These are phyloP conservation scores for Antitrichia curtipendula DNA, from an alignment of 225 moss, liverwort and hornwort species.

Conservation along the genomic window DNA sequence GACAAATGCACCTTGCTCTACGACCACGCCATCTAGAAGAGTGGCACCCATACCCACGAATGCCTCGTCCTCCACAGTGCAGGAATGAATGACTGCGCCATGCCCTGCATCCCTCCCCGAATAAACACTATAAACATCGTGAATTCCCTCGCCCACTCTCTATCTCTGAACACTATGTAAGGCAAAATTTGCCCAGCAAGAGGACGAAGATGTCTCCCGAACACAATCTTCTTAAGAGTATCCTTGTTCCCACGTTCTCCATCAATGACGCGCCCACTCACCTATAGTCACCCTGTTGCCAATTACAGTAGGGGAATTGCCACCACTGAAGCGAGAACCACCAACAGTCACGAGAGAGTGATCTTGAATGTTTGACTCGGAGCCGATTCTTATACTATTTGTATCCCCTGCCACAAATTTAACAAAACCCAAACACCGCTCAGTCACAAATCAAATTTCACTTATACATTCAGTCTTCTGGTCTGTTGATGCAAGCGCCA, in stretches of 20 bases:
- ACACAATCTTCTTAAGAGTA: neutral
- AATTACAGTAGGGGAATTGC: constrained; percentile 50
- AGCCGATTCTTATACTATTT: constrained; percentile 64
- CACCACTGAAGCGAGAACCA: constrained; percentile 48
- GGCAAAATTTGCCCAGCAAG: neutral
- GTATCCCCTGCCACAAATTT: constrained; percentile 52
- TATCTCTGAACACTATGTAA: neutral
- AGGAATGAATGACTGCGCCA: constrained; percentile 71
- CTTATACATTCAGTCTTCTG: neutral
- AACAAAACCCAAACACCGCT: neutral
- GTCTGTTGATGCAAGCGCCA: neutral
- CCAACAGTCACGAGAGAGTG: constrained; percentile 70
- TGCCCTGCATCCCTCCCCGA: constrained; percentile 43
- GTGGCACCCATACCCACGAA: constrained; percentile 95
- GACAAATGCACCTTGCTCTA: constrained; percentile 79
- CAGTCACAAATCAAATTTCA: neutral
- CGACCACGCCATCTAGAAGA: constrained; percentile 76
- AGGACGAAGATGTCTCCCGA: neutral
- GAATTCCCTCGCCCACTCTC: neutral
- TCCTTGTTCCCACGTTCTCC: neutral
- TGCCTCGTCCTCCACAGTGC: constrained; percentile 77
- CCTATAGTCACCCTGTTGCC: constrained; percentile 90
- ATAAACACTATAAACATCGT: neutral
- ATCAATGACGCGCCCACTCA: constrained; percentile 1
- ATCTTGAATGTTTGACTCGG: constrained; percentile 92